Base-by-base conservation (phyloP, 768 basidiomycete species). In the Boletus rubescentipes region DNA sequence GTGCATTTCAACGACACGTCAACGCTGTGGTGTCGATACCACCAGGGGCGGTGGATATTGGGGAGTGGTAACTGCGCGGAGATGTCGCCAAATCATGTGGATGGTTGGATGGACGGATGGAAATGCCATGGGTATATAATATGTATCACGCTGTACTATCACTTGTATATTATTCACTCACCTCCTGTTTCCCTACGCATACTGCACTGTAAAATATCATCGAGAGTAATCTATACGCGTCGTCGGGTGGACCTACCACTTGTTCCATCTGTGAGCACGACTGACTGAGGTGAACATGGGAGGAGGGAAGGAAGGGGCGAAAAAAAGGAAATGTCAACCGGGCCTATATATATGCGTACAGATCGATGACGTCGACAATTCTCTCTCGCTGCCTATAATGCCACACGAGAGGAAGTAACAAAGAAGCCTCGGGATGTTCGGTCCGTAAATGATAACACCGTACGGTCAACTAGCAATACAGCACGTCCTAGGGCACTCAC, bases 401-500 rank as follows among this genome's bases (percentile, higher is more conserved):
- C 9, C 36, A n/a, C n/a, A 16, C 15, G 7, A 7, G 16, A n/a
- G 35, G 4, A n/a, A 9, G 35, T n/a, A n/a, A 3, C 36, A 9
- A 9, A 36, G 36, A 36, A n/a, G 36, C n/a, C n/a, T n/a, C n/a
- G n/a, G n/a, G n/a, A n/a, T n/a, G n/a, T 9, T 36, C 36, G 16
- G n/a, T n/a, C 36, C 16, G 36, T 37, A 37, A 7, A 18, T 37
- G 36, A 5, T 9, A 9, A 10, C 36, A 10, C 18, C 12, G n/a
- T 46, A 21, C 20, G 18, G 6, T 6, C 26, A 26, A 20, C 39
- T 40, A 39, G 11, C 12, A 12, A 20, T 46, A 49, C 36, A 39
- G 18, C 31, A 26, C 3, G 26, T 26, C n/a, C n/a, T n/a, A n/a
- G n/a, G n/a, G n/a, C n/a, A 26, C 36, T 75, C 59, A 78, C 12